Evolutionary conservation across 1,284 basidiomycete genomes (phyloP), one percentile per base, ranked within the genome.

Genomic region (Cryptococcus jaspeensis): DNA sequence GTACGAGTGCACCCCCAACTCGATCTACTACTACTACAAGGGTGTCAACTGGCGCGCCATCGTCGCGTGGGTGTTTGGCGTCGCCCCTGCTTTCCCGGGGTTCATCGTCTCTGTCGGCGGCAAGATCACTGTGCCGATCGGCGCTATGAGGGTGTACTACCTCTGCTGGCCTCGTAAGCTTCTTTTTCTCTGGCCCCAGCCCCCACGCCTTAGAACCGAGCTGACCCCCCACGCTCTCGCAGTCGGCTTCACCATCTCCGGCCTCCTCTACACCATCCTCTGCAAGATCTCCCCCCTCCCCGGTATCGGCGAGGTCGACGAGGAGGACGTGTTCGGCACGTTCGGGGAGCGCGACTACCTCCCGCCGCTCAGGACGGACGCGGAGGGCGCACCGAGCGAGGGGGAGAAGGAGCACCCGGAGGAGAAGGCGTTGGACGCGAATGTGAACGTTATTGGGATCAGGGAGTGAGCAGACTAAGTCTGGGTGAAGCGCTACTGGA

Each of bases 1-100:
- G 61, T 70, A 70, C 55, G 55, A 61, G 13, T 58, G 59, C 45
- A 56, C 52, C 2, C 58, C 61, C 20, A 49, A 46, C 18, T 68
- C 66, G 16, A 56, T 60, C 20, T 70, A 68, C 54, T 69, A 62
- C 56, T 78, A 74, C 55, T 63, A 56, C 43, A 53, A 62, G 42
- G 78, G 78, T n/a, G 56, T 78, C 64, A 78, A 80, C 63, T 66
- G 64, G 53, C 65, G 75, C 2, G 77, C 76, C 2, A 70, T 72
- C 23, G 58, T 70, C 11, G 72, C 72, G 7, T 79, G 78, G 67
- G 56, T 72, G 2, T 62, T 67, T 11, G 78, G 76, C 16, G 69
- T 78, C 28, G 73, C 65, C 18, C 73, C 76, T 20, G 65, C 66
- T 3, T 67, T 78, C 32, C 71, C 76, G 0, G 78, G 78, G 0